Percentiles rank a stretch among this genome's conserved stretches.
phyloP scores from a whole-genome alignment of 805 yeast genomes.

The Starmerella stigmatis region DNA sequence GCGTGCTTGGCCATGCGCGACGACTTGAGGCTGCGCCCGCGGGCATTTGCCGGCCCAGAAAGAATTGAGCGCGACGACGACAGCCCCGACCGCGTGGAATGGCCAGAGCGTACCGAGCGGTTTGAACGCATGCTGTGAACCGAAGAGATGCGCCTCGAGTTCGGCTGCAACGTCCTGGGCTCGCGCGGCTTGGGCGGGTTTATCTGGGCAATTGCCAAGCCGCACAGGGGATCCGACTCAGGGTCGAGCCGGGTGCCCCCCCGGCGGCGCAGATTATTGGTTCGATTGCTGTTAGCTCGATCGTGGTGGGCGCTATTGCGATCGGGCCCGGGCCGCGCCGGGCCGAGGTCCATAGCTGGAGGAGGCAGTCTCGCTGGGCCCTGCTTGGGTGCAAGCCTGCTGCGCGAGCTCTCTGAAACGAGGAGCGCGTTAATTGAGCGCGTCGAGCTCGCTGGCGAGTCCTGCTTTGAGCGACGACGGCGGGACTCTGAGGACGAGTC shows the following conservation, averaged over 20 bases:
- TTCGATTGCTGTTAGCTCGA: no score
- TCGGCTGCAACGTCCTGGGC: neutral
- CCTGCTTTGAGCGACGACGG: neutral
- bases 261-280: neutral
- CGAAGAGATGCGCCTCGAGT: conserved; percentile 1
- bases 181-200: neutral
- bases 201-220: neutral
- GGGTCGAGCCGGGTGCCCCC: conserved; percentile 1
- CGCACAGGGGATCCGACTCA: conserved; percentile 4
- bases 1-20: conserved; percentile 19
- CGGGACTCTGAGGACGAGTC: no score
- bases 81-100: neutral
- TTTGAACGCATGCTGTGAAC: conserved; percentile 5
- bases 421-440: neutral
- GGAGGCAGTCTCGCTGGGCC: neutral
- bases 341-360: neutral
- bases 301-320: no score
- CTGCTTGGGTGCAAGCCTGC: no score
- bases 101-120: conserved; percentile 12
- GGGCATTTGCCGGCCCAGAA: neutral
- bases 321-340: neutral
- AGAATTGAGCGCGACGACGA: conserved; percentile 1
- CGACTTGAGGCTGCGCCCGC: conserved; percentile 10
- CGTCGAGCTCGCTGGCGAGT: neutral
- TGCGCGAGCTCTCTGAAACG: neutral